A percentile compares a stretch with the other conserved stretches of the same genome.
Evolutionary conservation across 1,284 basidiomycete genomes (phyloP).

Genomic region (Kalmanozyma brasiliensis): DNA sequence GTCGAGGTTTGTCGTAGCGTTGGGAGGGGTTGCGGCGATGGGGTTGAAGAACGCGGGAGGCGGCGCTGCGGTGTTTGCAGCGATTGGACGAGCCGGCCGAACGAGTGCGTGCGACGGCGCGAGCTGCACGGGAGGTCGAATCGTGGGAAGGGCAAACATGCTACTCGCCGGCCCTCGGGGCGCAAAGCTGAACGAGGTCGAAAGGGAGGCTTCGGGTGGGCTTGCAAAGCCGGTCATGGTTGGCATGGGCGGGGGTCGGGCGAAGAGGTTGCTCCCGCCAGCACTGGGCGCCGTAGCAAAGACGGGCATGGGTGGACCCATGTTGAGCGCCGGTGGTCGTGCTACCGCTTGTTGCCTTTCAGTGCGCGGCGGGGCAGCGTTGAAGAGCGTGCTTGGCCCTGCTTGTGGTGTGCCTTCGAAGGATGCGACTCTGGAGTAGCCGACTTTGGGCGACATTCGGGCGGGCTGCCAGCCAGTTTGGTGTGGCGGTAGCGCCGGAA

Average conservation of each 20-base stretch:
- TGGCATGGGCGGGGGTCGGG: neutral
- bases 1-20: slow-evolving; percentile 21
- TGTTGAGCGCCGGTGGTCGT: neutral
- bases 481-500: neutral
- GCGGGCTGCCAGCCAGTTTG: neutral
- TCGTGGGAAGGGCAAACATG: slow-evolving; percentile 2
- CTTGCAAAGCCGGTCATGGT: slow-evolving; percentile 2
- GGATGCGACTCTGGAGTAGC: neutral
- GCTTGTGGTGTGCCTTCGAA: slow-evolving; percentile 4
- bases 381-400: slow-evolving; percentile 3
- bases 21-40: neutral
- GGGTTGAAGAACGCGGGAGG: neutral
- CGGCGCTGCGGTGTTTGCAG: slow-evolving; percentile 1
- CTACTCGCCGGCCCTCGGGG: neutral
- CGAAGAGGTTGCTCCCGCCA: slow-evolving; percentile 1
- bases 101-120: slow-evolving; percentile 10
- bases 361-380: slow-evolving; percentile 6
- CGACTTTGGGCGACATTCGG: neutral
- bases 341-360: neutral
- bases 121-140: too few species aligned
- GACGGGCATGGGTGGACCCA: neutral
- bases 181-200: slow-evolving; percentile 14
- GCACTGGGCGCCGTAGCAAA: neutral
- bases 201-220: neutral
- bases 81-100: neutral